phyloP scores from a whole-genome alignment of 805 yeast species.

The Wickerhamomyces canadensis region DNA sequence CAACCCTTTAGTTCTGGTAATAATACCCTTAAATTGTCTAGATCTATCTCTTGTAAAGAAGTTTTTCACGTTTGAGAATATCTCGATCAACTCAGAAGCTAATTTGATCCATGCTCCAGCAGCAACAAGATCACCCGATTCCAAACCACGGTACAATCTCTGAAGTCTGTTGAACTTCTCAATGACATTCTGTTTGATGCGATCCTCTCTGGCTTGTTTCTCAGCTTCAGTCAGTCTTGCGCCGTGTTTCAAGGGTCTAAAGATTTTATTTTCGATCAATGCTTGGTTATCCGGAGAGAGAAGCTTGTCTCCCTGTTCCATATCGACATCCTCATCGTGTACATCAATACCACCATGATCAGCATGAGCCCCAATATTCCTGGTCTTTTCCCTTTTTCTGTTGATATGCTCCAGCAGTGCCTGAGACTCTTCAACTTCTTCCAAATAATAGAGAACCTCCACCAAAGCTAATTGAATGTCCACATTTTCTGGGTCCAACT shows the following conservation, averaged over 20 bases:
- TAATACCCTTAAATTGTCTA: constrained; percentile 61
- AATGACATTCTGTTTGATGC: constrained; percentile 50
- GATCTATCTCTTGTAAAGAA: constrained; percentile 77
- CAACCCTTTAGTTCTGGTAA: constrained; percentile 54
- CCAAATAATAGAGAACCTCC: constrained; percentile 69
- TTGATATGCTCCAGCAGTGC: constrained; percentile 48
- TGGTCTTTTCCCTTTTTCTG: constrained; percentile 31
- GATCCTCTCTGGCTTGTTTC: constrained; percentile 47
- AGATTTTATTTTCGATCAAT: constrained; percentile 16
- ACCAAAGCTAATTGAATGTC: constrained; percentile 77
- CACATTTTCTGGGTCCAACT: constrained; percentile 54
- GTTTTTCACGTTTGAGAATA: constrained; percentile 69
- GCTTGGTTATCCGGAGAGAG: constrained; percentile 14
- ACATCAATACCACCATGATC: too few species aligned
- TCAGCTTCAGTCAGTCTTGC: constrained; percentile 37
- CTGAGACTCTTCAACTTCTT: constrained; percentile 53
- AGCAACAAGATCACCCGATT: constrained; percentile 51
- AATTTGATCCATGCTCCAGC: constrained; percentile 75
- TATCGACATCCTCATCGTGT: constrained; percentile 19
- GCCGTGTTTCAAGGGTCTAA: constrained; percentile 25
- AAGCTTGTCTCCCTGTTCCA: not conserved
- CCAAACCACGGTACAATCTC: constrained; percentile 44
- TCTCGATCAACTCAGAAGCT: constrained; percentile 78
- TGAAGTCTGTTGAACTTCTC: constrained; percentile 51
- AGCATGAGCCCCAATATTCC: too few species aligned